Percentiles rank a stretch among this genome's conserved stretches.
Conservation (phyloP, 768 basidiomycete genomes). For the Hypsizygus marmoreus region DNA sequence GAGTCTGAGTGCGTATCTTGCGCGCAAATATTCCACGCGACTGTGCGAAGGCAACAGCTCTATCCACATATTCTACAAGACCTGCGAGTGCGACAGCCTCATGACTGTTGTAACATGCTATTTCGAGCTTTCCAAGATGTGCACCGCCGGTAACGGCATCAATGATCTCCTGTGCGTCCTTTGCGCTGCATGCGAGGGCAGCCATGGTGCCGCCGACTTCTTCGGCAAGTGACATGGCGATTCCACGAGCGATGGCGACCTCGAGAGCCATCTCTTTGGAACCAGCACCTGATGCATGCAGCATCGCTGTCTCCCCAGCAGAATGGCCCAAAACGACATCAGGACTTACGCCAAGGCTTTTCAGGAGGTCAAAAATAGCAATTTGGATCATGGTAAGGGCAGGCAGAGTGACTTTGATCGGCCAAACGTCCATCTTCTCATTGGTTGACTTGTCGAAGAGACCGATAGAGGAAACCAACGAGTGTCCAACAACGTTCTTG, state of each 20-base stretch:
- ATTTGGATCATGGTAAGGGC: constrained; percentile 47
- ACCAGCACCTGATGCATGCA: constrained; percentile 46
- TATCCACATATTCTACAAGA: constrained; percentile 23
- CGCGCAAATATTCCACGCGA: constrained; percentile 33
- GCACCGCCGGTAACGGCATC: constrained; percentile 6
- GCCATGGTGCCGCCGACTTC: constrained; percentile 43
- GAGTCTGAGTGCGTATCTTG: constrained; percentile 36
- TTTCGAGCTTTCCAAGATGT: constrained; percentile 27
- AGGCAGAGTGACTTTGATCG: constrained; percentile 40
- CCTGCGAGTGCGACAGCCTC: constrained; percentile 42
- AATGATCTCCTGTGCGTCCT: constrained; percentile 29
- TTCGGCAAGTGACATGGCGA: constrained; percentile 35
- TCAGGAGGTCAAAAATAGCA: constrained; percentile 43
- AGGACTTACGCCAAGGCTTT: constrained; percentile 35
- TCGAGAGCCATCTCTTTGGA: constrained; percentile 42
- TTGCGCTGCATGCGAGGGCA: constrained; percentile 36
- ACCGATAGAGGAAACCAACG: constrained; percentile 36
- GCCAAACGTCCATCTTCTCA: constrained; percentile 27
- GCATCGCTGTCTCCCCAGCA: constrained; percentile 46
- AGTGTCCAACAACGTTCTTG: constrained; percentile 29
- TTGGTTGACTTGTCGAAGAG: constrained; percentile 31
- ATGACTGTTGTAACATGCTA: constrained; percentile 43
- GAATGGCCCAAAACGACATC: constrained; percentile 47
- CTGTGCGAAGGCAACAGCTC: constrained; percentile 28
- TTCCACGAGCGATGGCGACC: constrained; percentile 44